Evolutionary conservation across 257 asterid species (phyloP), one percentile per base, ranked within the genome.

Genomic region (Hygrophila difformis): DNA sequence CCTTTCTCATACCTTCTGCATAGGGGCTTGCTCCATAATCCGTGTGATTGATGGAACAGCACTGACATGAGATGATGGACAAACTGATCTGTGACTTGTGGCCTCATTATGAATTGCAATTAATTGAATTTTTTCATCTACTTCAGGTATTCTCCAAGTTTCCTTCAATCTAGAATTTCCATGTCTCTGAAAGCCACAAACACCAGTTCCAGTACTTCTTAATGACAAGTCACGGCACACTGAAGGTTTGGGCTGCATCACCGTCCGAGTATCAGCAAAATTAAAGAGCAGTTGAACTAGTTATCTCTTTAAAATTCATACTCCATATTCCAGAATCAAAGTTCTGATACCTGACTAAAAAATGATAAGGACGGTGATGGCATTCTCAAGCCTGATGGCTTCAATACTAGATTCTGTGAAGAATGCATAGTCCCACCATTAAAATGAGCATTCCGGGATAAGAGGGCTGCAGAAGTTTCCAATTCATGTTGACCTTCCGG

Each of bases 281-380:
- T 26, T 8, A 26, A 26, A 26, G 31, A 26, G n/a, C n/a, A n/a
- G n/a, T 8, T 26, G 31, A 34, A 58, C n/a, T n/a, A n/a, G n/a
- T 15, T 43, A 21, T 39, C 37, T 47, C 48, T 39, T 58, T 22
- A 37, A 58, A 41, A 42, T 18, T 49, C n/a, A 44, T 52, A 68
- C 35, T 26, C 51, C 24, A 48, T 42, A 35, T 55, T 44, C 52
- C 45, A 47, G 45, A n/a, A 60, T 44, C 51, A 47, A 50, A 48
- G 13, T 44, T 18, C 21, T 21, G 37, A 50, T 73, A 91, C 98
- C 98, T 80, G 92, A 60, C 79, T 45, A 55, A 91, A 91, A 74
- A 67, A 85, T 47, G 94, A 83, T 63, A 91, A 57, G 26, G 98
- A 91, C 21, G 98, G 98, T 23, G 98, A 91, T 5, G 98, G 96